These are phyloP conservation scores for Aspergillus sergii DNA, from an alignment of 2,329 filamentous ascomycete species.

Conservation along the genomic window DNA sequence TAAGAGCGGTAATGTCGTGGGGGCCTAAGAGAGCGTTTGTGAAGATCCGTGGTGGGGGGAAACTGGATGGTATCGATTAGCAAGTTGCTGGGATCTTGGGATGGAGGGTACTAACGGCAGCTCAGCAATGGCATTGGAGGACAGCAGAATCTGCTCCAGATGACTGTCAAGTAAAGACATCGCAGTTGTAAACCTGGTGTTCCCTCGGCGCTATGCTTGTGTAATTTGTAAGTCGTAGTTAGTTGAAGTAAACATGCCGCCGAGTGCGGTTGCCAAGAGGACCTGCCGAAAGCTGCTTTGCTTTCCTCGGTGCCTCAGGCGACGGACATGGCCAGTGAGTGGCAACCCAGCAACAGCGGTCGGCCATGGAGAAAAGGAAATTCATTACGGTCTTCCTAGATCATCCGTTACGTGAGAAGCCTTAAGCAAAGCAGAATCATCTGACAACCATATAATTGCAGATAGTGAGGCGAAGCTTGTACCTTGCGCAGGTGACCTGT, in stretches of 20 bases:
- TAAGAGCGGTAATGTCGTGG: conserved; percentile 90
- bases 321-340: background rate
- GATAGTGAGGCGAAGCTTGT: background rate
- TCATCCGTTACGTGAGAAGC: background rate
- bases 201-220: background rate
- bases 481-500: conserved; percentile 18
- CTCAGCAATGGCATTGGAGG: conserved; percentile 74
- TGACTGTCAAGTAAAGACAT: conserved; percentile 73
- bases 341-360: background rate
- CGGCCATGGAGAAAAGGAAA: background rate
- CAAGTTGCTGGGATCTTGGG: background rate
- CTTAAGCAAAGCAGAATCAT: background rate
- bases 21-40: conserved; percentile 86
- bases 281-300: background rate
- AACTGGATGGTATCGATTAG: conserved; percentile 55
- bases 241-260: background rate
- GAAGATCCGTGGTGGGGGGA: conserved; percentile 90
- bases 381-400: background rate
- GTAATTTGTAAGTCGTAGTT: background rate
- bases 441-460: background rate
- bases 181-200: conserved; percentile 15
- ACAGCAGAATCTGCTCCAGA: conserved; percentile 75
- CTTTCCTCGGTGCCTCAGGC: conserved; percentile 7
- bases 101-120: conserved; percentile 62
- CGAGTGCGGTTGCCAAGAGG: conserved; percentile 7